phyloP scores from a whole-genome alignment of 2,329 filamentous ascomycete genomes.

The Diplodia intermedia region DNA sequence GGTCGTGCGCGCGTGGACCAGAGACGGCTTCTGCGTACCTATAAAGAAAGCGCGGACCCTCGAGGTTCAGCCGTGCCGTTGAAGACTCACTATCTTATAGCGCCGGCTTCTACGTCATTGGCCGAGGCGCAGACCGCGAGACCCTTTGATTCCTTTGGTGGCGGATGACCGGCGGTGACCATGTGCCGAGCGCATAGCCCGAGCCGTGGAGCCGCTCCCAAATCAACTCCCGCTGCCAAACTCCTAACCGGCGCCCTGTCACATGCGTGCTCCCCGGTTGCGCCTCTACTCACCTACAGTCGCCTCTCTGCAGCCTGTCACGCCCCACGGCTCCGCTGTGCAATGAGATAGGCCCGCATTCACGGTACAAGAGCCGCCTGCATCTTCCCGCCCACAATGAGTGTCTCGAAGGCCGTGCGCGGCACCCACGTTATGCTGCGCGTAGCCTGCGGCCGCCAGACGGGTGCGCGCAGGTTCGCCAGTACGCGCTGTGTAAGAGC shows the following conservation, averaged over 20 bases:
- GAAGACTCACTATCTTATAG: not conserved
- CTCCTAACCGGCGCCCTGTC: conserved; percentile 1
- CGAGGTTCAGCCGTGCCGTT: conserved; percentile 1
- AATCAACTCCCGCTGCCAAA: conserved; percentile 7
- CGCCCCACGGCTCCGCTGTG: not conserved
- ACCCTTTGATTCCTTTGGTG: not conserved
- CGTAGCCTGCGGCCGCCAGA: conserved; percentile 10
- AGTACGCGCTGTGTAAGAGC: conserved; percentile 7
- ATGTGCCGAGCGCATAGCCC: conserved; percentile 14
- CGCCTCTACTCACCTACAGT: not conserved
- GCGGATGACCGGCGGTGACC: not conserved
- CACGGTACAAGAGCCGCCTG: not conserved
- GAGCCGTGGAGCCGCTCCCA: not conserved
- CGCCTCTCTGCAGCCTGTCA: not conserved
- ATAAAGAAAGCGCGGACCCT: conserved; percentile 8
- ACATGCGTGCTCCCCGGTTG: not conserved
- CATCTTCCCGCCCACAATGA: conserved; percentile 5
- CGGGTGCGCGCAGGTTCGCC: conserved; percentile 14
- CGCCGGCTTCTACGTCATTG: conserved; percentile 10
- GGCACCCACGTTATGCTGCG: conserved; percentile 13
- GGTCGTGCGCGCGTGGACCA: not conserved
- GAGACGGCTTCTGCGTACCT: not conserved
- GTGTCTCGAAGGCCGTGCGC: conserved; percentile 24
- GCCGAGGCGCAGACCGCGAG: conserved; percentile 2
- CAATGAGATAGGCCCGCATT: conserved; percentile 15